Evolutionary conservation across 2,329 filamentous ascomycete species (phyloP), one percentile per base, ranked within the genome.

Genomic region (Hypoxylon sp.): DNA sequence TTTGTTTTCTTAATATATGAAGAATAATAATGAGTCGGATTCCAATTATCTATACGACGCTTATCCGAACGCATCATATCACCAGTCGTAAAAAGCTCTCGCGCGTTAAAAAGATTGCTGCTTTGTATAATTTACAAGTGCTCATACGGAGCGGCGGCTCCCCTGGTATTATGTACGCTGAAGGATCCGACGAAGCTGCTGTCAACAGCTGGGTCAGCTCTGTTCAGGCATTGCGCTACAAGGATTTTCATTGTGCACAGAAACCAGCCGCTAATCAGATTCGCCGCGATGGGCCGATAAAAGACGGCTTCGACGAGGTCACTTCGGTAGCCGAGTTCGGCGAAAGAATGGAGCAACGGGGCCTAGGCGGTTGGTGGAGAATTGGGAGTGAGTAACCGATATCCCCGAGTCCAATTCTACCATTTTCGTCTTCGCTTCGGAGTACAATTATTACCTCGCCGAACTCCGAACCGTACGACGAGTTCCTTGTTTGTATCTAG

Each of bases 1-100:
- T 22, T 44, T 11, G 1, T 31, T 17, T 50, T 17, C 14, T n/a
- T 2, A 17, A 11, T 33, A 13, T 17, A 8, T n/a, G 17, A 17
- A 14, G n/a, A 13, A 3, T 35, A 33, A 52, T 46, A 19, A 75
- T 74, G 74, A 70, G 52, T 46, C 58, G 52, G n/a, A 46, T 37
- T 35, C 29, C 44, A 13, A 72, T 50, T 24, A 69, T 78, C 26
- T 83, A 79, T 69, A 80, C 80, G 76, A 87, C 91, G 31, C 82
- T 94, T 50, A 92, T 94, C 67, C 87, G 91, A 58, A 94, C 92
- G 0, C 92, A 94, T 73, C 92, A 94, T 78, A 94, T 94, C 75
- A 94, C 91, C 3, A 94, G 91, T 0, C 90, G 91, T 71, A 94
- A 93, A 77, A 94, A 94, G 76, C 80, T 86, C 0, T 80, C 82